Evolutionary conservation across 73 alveolate species (phyloP), one percentile per base, ranked within the genome.

Genomic region (Symbiodinium natans): DNA sequence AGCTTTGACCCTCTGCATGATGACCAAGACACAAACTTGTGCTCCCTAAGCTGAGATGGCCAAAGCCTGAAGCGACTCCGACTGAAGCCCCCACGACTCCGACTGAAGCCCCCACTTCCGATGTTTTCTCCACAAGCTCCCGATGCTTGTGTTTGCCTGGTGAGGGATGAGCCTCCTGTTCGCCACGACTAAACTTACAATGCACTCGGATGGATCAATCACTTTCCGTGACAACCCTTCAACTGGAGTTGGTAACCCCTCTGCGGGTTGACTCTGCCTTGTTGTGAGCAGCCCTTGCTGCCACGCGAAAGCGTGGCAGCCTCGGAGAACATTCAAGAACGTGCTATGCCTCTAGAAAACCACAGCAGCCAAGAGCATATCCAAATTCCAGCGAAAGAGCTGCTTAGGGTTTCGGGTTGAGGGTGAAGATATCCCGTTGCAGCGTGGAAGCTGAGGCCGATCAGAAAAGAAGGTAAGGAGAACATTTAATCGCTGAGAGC

Each of bases 271-370:
- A 56, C 74, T 56, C 5, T 56, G 74, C 33, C 74, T 56, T 56
- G 74, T 56, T 56, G 15, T 56, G 74, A 56, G 74, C 74, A 56
- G 74, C 74, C 74, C 74, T 56, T 56, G 74, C 74, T 56, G 74
- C 74, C 74, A 56, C 74, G 74, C 74, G 74, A 56, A 56, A 56
- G 74, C 74, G 15, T 56, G 74, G 74, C 74, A 56, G 15, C 74
- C 74, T 56, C 74, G 31, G 74, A 56, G 74, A 56, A 56, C 74
- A 56, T 56, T 56, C 74, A 56, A 56, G 74, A 56, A 56, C 74
- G 74, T 56, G 74, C 74, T 56, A n/a, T 56, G 74, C 74, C 74
- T 56, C 74, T 56, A 56, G 74, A 56, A 56, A 56, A 56, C 74
- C 74, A 56, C 74, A 56, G 31, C 74, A 56, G 74, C 74, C 74